These are phyloP conservation scores for Lipomyces yamanashiensis DNA, from an alignment of 805 yeast genomes.

Conservation along the genomic window DNA sequence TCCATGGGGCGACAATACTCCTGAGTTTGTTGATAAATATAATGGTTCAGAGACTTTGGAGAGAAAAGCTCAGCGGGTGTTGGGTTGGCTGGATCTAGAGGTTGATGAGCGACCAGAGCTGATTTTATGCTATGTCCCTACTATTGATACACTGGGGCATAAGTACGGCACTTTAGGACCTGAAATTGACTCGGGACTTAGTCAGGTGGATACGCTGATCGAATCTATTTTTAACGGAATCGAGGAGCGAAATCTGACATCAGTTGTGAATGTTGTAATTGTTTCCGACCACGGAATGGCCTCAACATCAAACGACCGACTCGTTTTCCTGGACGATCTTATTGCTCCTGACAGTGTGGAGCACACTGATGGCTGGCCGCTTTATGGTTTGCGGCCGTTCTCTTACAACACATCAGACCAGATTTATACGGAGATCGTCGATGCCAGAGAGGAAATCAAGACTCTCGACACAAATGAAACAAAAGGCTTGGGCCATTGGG, in stretches of 20 bases:
- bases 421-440: slow-evolving; percentile 52
- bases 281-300: slow-evolving; percentile 96
- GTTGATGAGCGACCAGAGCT: slow-evolving; percentile 72
- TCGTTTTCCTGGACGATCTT: slow-evolving; percentile 74
- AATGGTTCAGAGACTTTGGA: slow-evolving; percentile 66
- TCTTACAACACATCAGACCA: slow-evolving; percentile 49
- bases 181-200: slow-evolving; percentile 58
- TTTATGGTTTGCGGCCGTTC: slow-evolving; percentile 72
- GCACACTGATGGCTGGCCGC: slow-evolving; percentile 83
- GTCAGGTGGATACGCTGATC: slow-evolving; percentile 68
- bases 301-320: slow-evolving; percentile 72
- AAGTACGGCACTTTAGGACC: slow-evolving; percentile 68
- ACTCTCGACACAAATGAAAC: slow-evolving; percentile 35
- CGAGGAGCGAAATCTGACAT: slow-evolving; percentile 57
- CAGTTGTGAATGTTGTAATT: slow-evolving; percentile 72
- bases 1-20: slow-evolving; percentile 56
- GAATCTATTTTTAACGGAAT: slow-evolving; percentile 56
- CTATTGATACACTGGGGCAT: slow-evolving; percentile 80
- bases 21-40: slow-evolving; percentile 61
- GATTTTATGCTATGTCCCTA: slow-evolving; percentile 77
- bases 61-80: slow-evolving; percentile 60
- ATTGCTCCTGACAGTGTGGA: slow-evolving; percentile 60
- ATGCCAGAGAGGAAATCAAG: slow-evolving; percentile 42
- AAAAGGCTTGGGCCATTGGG: slow-evolving; percentile 43
- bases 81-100: slow-evolving; percentile 66